Evolutionary conservation across 2,329 filamentous ascomycete species (phyloP).

Genomic region (Zymoseptoria tritici): DNA sequence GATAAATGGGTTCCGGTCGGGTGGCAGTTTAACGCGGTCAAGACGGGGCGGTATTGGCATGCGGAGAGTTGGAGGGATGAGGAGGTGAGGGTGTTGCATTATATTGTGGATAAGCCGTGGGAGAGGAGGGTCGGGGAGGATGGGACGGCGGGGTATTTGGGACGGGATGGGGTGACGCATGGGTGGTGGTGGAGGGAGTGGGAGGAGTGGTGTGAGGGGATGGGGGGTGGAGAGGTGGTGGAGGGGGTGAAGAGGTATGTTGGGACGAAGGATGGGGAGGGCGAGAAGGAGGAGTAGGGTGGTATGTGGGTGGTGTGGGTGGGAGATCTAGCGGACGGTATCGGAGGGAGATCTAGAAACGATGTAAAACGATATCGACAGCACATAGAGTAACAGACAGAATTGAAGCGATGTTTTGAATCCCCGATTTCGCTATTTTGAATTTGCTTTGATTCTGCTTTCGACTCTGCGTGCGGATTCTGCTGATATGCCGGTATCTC

Average conservation of each 20-base stretch:
- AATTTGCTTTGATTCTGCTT: too few relatives aligned
- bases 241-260: conserved; percentile 15
- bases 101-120: conserved; percentile 53
- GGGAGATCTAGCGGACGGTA: too few relatives aligned
- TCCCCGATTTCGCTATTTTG: too few relatives aligned
- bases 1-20: conserved; percentile 38
- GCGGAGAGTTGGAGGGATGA: conserved; percentile 44
- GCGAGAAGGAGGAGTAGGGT: conserved; percentile 11
- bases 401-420: too few relatives aligned
- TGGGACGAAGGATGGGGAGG: conserved; percentile 17
- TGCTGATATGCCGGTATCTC: too few relatives aligned
- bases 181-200: conserved; percentile 47
- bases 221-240: conserved; percentile 30
- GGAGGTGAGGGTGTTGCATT: conserved; percentile 44
- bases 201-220: conserved; percentile 31
- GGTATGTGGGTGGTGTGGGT: background rate
- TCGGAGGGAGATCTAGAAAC: background rate
- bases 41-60: conserved; percentile 50
- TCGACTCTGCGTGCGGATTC: too few relatives aligned
- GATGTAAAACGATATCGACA: background rate
- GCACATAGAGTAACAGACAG: background rate
- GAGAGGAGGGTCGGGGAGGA: conserved; percentile 35
- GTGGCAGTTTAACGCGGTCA: conserved; percentile 48
- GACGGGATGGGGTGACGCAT: conserved; percentile 46
- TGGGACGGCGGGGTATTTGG: conserved; percentile 42